A percentile compares a stretch with the other conserved stretches of the same genome.
Evolutionary conservation across 345 rosid genomes (phyloP).

Genomic region (Nasturtium officinale): DNA sequence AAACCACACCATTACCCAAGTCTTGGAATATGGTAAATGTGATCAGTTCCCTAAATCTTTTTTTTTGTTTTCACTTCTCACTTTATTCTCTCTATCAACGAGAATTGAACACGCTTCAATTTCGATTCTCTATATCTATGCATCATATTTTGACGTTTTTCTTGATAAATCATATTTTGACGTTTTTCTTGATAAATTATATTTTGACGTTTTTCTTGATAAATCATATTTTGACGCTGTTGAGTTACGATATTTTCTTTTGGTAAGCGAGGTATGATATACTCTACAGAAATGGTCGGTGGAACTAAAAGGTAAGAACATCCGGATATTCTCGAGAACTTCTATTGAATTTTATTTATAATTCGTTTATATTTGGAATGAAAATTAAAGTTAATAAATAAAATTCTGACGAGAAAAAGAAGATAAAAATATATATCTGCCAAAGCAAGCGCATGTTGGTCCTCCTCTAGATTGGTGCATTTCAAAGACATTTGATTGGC

Average conservation of each 20-base stretch:
- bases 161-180: no score
- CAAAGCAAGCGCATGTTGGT: constrained; percentile 37
- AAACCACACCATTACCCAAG: constrained; percentile 37
- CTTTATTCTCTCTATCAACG: constrained; percentile 26
- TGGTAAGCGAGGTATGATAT: constrained; percentile 30
- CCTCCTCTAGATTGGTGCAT: constrained; percentile 39
- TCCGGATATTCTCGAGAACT: constrained; percentile 34
- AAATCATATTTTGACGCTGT: neutral
- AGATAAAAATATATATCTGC: neutral
- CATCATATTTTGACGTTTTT: no score
- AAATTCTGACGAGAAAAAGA: no score
- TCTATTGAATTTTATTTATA: constrained; percentile 10
- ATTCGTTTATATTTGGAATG: neutral
- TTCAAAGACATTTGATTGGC: neutral
- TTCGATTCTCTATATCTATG: constrained; percentile 34
- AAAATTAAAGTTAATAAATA: neutral
- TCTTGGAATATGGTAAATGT: constrained; percentile 36
- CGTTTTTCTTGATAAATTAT: no score
- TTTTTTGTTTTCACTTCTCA: constrained; percentile 27
- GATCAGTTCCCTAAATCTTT: constrained; percentile 44
- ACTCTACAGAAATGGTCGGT: constrained; percentile 30
- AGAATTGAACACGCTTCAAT: constrained; percentile 40
- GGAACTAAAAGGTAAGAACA: constrained; percentile 26
- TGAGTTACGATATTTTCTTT: constrained; percentile 20
- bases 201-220: no score